phyloP scores from a whole-genome alignment of 176 grass and related monocot genomes.

The Carex scoparia region DNA sequence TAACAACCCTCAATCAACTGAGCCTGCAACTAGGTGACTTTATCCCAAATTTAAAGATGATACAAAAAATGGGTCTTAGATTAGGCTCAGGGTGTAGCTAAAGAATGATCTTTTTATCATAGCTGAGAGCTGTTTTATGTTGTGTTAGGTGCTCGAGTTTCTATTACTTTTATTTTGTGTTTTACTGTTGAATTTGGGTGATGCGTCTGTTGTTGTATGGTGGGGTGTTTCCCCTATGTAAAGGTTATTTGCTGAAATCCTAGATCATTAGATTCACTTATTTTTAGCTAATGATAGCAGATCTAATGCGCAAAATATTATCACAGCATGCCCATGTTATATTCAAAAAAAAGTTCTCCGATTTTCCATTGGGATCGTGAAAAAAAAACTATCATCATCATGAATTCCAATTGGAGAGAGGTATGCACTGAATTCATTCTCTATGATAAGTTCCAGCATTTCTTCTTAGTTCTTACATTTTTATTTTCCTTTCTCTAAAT shows the following conservation, averaged over 20 bases:
- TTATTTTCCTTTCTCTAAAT: no score
- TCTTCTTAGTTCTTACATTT: no score
- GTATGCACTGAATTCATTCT: no score
- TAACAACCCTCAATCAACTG: slow-evolving; percentile 60
- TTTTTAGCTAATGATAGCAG: slow-evolving; percentile 8
- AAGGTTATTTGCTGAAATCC: slow-evolving; percentile 7
- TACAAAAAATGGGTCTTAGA: slow-evolving; percentile 17
- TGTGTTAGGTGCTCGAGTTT: slow-evolving; percentile 9
- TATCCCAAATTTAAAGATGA: not conserved
- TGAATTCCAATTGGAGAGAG: no score
- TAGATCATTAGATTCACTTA: slow-evolving; percentile 16
- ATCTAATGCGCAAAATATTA: slow-evolving; percentile 1
- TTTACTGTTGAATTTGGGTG: slow-evolving; percentile 21
- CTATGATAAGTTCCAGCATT: no score
- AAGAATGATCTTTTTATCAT: slow-evolving; percentile 18
- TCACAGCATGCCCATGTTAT: not conserved
- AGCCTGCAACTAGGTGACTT: slow-evolving; percentile 63
- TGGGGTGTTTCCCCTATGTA: slow-evolving; percentile 7
- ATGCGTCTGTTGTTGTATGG: not conserved
- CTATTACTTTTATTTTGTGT: not conserved
- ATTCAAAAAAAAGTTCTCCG: not conserved
- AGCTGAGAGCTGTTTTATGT: slow-evolving; percentile 1
- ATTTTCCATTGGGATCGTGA: no score
- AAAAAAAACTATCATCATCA: no score
- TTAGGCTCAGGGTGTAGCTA: slow-evolving; percentile 30